Evolutionary conservation across 23 red algal species (phyloP), one percentile per base, ranked within the genome.

Genomic region (Gracilariopsis chorda): DNA sequence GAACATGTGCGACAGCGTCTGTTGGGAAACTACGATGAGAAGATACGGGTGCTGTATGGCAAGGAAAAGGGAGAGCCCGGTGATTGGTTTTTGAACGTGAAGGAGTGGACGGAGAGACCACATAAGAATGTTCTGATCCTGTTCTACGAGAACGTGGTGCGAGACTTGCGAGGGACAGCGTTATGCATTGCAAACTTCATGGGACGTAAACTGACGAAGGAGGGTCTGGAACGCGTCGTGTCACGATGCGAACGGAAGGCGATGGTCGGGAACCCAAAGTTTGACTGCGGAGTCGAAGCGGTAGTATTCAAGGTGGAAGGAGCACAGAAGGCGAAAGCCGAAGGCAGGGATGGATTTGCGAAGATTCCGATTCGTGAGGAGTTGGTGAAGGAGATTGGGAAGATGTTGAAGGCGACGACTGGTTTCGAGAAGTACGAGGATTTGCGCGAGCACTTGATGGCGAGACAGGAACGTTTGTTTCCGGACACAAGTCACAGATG

Each of bases 121-220:
- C 29, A 42, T 16, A 17, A 63, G 4, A 63, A 64, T 25, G 56
- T 83, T 28, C 42, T 83, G 55, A 4, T 83, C 5, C 36, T 83
- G 41, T 83, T 63, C 58, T 83, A 83, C 57, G 79, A 83, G 37
- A 23, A 83, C 57, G 57, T 83, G 17, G 79, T 83, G 29, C 36
- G 8, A 13, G 79, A 83, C 55, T 57, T 61, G 51, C 51, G 53
- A 35, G 30, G 30, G 13, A 36, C 79, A 33, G 55, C 30, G 29
- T 7, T n/a, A 39, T 7, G 35, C 24, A 39, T 74, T 9, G 67
- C 16, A 7, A 41, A 9, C 33, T 74, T 74, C 10, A 74, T 74
- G 67, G 67, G 67, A 20, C 25, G 16, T 12, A 37, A 74, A 34
- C 24, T 37, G 9, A 35, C 10, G 67, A 39, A 74, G 25, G 9